Percentiles rank a stretch among this genome's conserved stretches.
Conservation (phyloP, 1,284 basidiomycete species). For the Pulveroboletus ridleyi region DNA sequence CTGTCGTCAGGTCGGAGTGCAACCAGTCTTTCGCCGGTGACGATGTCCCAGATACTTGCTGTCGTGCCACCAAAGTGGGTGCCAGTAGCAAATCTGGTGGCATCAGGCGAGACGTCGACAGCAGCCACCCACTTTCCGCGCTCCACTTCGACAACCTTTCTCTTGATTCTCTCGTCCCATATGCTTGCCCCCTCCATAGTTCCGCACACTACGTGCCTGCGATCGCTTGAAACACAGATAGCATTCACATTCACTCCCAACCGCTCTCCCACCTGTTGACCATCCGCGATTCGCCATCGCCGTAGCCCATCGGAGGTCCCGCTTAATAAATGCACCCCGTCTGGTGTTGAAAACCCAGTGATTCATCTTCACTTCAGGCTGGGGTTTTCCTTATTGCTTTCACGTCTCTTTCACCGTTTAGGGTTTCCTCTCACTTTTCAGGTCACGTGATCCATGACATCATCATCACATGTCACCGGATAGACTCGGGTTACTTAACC, state of each 20-base stretch:
- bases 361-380: too few species aligned
- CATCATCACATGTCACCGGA: too few species aligned
- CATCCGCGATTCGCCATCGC: slow-evolving; percentile 2
- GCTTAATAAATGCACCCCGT: background rate
- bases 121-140: rapidly evolving
- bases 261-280: background rate
- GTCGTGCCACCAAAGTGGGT: rapidly evolving
- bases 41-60: background rate
- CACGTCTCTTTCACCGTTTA: too few species aligned
- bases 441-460: too few species aligned
- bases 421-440: too few species aligned
- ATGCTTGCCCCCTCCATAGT: background rate
- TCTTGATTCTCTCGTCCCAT: background rate
- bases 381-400: too few species aligned
- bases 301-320: background rate
- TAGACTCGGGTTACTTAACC: too few species aligned
- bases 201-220: slow-evolving; percentile 3
- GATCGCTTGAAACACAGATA: background rate
- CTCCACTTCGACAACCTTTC: background rate
- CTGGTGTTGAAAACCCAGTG: too few species aligned
- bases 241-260: background rate
- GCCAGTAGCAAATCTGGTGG: background rate
- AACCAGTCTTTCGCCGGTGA: slow-evolving; percentile 1
- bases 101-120: background rate
- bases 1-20: background rate